Conservation (phyloP, 352 stramenopile genomes). For the Phytophthora palmivora region DNA sequence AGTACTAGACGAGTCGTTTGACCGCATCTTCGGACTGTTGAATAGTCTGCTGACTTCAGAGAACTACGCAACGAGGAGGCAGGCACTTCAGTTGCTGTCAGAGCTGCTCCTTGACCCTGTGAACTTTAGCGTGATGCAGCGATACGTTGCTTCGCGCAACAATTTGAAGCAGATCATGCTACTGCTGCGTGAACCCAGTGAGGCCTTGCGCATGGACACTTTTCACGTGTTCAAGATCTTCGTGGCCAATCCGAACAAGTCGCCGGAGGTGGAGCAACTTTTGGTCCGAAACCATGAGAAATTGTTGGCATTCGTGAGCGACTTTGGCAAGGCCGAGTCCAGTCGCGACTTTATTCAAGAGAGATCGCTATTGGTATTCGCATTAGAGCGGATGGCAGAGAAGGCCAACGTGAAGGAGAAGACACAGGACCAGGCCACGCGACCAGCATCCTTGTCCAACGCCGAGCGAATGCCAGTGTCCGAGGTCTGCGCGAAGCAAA, state of each 20-base stretch:
- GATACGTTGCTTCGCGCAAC: constrained; percentile 70
- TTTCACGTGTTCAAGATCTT: constrained; percentile 93
- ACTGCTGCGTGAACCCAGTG: constrained; percentile 75
- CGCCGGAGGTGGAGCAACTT: constrained; percentile 71
- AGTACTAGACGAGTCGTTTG: constrained; percentile 62
- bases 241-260: constrained; percentile 87
- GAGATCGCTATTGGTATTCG: constrained; percentile 74
- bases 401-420: constrained; percentile 38
- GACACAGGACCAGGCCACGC: constrained; percentile 32
- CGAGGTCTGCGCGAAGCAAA: constrained; percentile 46
- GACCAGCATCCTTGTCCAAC: constrained; percentile 51
- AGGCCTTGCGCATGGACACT: constrained; percentile 81
- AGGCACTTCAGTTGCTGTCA: constrained; percentile 74
- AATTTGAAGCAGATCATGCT: constrained; percentile 84
- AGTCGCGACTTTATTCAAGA: constrained; percentile 83
- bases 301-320: constrained; percentile 74
- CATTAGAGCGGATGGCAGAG: constrained; percentile 67
- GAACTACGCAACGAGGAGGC: constrained; percentile 82
- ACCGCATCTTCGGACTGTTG: constrained; percentile 72
- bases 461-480: constrained; percentile 40
- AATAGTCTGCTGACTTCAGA: constrained; percentile 65
- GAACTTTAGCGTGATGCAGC: constrained; percentile 84
- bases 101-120: constrained; percentile 78
- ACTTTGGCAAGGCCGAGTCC: constrained; percentile 78
- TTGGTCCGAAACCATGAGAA: constrained; percentile 81